A percentile compares a stretch with the other conserved stretches of the same genome.
Evolutionary conservation across 2,329 filamentous ascomycete genomes (phyloP).

Genomic region (Cladosporium austrohemisphaericum): DNA sequence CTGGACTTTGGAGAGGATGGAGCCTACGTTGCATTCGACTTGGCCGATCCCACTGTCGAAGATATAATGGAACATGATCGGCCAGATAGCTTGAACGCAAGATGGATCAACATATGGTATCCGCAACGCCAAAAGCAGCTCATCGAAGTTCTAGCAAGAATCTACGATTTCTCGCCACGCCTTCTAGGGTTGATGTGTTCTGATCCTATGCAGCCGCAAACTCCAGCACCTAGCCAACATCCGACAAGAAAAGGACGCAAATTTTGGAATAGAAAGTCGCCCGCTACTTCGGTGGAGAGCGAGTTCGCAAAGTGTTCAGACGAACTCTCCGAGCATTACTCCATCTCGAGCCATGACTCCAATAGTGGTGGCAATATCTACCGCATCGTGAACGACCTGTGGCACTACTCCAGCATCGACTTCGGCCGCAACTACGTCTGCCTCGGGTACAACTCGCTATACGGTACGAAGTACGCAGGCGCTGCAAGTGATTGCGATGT

Average conservation of each 20-base stretch:
- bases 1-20: conserved; percentile 59
- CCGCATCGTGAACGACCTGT: conserved; percentile 64
- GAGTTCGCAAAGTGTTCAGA: conserved; percentile 23
- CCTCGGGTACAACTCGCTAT: conserved; percentile 66
- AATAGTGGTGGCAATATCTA: conserved; percentile 44
- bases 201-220: conserved; percentile 42
- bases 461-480: conserved; percentile 31
- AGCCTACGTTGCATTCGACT: conserved; percentile 55
- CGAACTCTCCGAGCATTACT: conserved; percentile 28
- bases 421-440: conserved; percentile 66
- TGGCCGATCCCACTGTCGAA: conserved; percentile 43
- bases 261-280: conserved; percentile 15
- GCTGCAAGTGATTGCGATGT: conserved; percentile 37
- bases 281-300: conserved; percentile 15
- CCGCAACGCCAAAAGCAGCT: conserved; percentile 57
- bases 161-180: conserved; percentile 66
- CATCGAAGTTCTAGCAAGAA: conserved; percentile 55
- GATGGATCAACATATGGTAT: conserved; percentile 76
- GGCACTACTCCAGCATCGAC: conserved; percentile 72
- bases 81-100: conserved; percentile 51
- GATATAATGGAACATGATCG: conserved; percentile 40
- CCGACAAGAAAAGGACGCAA: conserved; percentile 16
- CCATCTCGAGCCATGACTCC: conserved; percentile 25
- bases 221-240: conserved; percentile 19
- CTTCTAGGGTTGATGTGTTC: conserved; percentile 62